Base-by-base conservation (phyloP, 1,284 basidiomycete species). In the Irpex sp. region DNA sequence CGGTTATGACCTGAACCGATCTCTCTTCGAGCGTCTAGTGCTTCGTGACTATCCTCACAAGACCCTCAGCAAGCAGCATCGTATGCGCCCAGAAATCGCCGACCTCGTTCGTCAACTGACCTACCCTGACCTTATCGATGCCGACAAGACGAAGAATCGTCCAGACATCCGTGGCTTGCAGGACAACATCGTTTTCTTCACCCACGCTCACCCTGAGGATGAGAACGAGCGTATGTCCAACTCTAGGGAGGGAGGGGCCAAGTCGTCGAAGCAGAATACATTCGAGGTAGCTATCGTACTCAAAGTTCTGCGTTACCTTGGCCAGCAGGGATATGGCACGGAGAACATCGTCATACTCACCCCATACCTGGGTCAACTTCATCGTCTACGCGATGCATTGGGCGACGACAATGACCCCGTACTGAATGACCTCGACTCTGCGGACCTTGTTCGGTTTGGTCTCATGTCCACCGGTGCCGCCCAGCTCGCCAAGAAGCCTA, bases 41-140 rank as follows among this genome's bases (percentile, higher is more conserved):
- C 69, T 84, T 5, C 81, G 81, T 66, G 81, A 79, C 0, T 89
- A 85, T 65, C 87, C 88, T 2, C 88, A 89, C 67, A 67, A 76
- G 61, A 85, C 80, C 0, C 76, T 89, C n/a, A 69, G 70, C 2
- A 71, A 79, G 54, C 88, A 89, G 64, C 88, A 89, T 68, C 82
- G 88, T 5, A 89, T 89, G 87, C 77, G 87, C 0, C 88, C 87
- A 0, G 87, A 89, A 67, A 89, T 89, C 9, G 86, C 87, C 4
- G 66, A 77, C 0, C 76, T 88, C 38, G 77, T 89, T 38, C 80
- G 87, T 17, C 68, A 76, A 8, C 76, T 89, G 21, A 89, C 88
- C 0, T 89, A 89, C 67, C 85, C 85, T 0, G 84, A 87, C 34
- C 82, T 89, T 17, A 60, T 77, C 1, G 87, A 89, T 66, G 85